Base-by-base conservation (phyloP, 257 asterid species). In the Linaria vulgaris region DNA sequence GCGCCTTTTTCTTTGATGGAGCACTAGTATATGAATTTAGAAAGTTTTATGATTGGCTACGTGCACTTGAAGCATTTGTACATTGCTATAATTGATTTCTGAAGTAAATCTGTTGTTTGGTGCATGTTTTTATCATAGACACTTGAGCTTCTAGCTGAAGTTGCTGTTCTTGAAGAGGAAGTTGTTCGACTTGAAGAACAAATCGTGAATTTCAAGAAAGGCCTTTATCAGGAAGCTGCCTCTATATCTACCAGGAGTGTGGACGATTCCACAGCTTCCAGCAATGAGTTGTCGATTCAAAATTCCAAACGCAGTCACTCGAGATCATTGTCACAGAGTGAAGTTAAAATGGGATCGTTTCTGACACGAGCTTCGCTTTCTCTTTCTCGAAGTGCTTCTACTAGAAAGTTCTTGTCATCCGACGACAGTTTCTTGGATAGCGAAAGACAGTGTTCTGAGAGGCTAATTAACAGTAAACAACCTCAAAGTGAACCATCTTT, bases 151-250 rank as follows among this genome's bases (percentile, higher is more conserved):
- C 87, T 91, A 51, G 98, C 96, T 31, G 98, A 91, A 79, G 96
- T 91, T 75, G 98, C 96, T 41, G 96, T 91, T 49, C 73, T 91
- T 43, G 98, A 91, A 76, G 98, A 91, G 74, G 96, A 91, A 68
- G 96, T 91, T 43, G 90, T 86, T 64, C 77, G 88, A 58, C 90
- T 91, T 8, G 96, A 91, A 71, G 95, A 86, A 69, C 79, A 80
- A 66, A 74, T 81, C 45, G 86, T 82, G 66, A 83, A 71, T 69
- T 84, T 78, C 51, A 82, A 88, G 71, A 87, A 84, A 67, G 96
- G 91, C 23, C 78, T 91, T 11, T 82, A 80, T 72, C 81, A 80
- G 20, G 94, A 85, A 69, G 88, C 95, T 71, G 80, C 76, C 39
- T 49, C 66, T 55, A 70, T 68, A 57, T 82, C 88, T 57, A 82